Evolutionary conservation across 169 alveolate species (phyloP).

Genomic region (Plasmodium relictum): DNA sequence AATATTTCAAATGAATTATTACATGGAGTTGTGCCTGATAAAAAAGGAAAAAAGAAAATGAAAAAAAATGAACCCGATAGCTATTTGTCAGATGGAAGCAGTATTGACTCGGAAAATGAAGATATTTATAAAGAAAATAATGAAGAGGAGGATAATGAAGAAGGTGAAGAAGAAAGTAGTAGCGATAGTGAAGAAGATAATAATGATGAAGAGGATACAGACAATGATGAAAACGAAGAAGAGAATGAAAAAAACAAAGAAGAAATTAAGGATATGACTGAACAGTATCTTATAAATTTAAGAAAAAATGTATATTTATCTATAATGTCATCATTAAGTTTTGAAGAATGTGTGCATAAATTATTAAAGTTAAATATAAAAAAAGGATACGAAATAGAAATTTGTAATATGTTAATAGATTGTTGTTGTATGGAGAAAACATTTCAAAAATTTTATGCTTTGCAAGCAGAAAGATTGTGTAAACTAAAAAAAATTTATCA

Average conservation of each 20-base stretch:
- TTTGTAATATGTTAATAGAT: constrained; percentile 97
- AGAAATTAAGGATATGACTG: constrained; percentile 92
- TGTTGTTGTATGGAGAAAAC: constrained; percentile 99
- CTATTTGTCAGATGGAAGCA: constrained; percentile 53
- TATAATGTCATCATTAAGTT: constrained; percentile 97
- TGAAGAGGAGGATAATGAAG: constrained; percentile 76
- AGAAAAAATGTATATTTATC: constrained; percentile 96
- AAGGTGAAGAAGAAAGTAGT: constrained; percentile 88
- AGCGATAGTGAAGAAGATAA: constrained; percentile 81
- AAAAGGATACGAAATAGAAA: constrained; percentile 95
- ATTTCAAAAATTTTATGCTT: constrained; percentile 96
- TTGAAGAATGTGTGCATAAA: constrained; percentile 99
- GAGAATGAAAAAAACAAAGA: constrained; percentile 84
- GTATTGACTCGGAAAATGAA: constrained; percentile 81
- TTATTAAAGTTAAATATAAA: constrained; percentile 95
- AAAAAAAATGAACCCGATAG: constrained; percentile 10
- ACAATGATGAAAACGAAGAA: constrained; percentile 87
- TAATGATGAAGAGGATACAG: constrained; percentile 88
- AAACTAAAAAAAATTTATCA: constrained; percentile 93
- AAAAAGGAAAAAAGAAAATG: constrained; percentile 20
- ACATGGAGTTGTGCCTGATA: constrained; percentile 88
- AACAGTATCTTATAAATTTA: constrained; percentile 95
- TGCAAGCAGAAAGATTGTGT: constrained; percentile 97
- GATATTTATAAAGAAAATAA: constrained; percentile 69
- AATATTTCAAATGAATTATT: constrained; percentile 92